Base-by-base conservation (phyloP, 768 basidiomycete species). In the Calocybe indica region DNA sequence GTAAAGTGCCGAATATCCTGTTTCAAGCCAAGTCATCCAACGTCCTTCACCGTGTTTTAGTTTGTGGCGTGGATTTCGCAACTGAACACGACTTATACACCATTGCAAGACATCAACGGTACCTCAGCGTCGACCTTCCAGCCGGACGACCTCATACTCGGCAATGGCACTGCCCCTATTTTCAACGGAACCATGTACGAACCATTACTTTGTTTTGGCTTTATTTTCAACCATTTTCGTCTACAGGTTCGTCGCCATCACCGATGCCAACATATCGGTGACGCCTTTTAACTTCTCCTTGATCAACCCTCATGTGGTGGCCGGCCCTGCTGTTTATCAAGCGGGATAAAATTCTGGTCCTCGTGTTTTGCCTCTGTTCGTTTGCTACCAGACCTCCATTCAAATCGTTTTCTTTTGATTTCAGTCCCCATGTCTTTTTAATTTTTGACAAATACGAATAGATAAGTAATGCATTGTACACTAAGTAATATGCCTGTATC, bases 31-130 rank as follows among this genome's bases (percentile, higher is more conserved):
- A 22, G 22, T 22, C 22, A 22, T 2, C 22, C 4, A 4, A 30
- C 47, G 8, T 46, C 33, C 33, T 10, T 42, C 34, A 48, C 40
- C 30, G 12, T 35, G 3, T 45, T 54, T n/a, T 51, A 75, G 71
- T 81, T 65, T 49, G 75, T 72, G 6, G 76, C 76, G 2, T 83
- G 80, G 75, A 74, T 82, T 46, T 73, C 70, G 14, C 80, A 83
- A 59, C 62, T 82, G 45, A 84, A 82, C 67, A 71, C 70, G 8
- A 82, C 81, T 5, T 82, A 74, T 65, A 75, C 76, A 5, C 70
- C 74, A 0, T 64, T 83, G 40, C 53, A 58, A 31, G 66, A 74
- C 45, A 54, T 72, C 46, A 64, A 65, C 47, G 69, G 68, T 13
- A 68, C 69, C 52, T 63, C 66, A n/a, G 80, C 69, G 1, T 63